Percentiles rank a stretch among this genome's conserved stretches.
Conservation (phyloP, 192 early-diverging fungal species). For the Backusella luteola region DNA sequence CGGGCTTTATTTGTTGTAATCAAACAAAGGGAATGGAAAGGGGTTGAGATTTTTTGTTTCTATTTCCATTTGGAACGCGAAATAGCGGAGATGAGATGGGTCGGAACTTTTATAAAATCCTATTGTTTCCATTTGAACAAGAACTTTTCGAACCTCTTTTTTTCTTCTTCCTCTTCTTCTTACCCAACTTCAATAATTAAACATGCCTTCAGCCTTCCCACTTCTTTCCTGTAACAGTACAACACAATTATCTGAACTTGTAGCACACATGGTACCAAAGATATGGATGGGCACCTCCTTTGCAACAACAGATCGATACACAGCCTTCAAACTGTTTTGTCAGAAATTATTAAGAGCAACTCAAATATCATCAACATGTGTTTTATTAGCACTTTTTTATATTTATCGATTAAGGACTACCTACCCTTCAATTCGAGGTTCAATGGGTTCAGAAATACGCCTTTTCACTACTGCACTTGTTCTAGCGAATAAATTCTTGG, state of each 20-base stretch:
- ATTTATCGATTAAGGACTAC: constrained; percentile 55
- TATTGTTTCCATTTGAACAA: background rate
- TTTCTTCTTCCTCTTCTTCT: background rate
- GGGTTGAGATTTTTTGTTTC: background rate
- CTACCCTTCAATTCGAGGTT: constrained; percentile 56
- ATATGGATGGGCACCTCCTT: constrained; percentile 28
- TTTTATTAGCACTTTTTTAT: constrained; percentile 62
- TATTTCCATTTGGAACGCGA: constrained; percentile 10
- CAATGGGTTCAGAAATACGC: constrained; percentile 77
- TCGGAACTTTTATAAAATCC: constrained; percentile 9
- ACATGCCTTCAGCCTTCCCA: background rate
- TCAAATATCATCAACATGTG: constrained; percentile 58
- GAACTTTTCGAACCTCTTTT: background rate
- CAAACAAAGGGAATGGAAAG: constrained; percentile 6
- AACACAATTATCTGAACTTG: constrained; percentile 33
- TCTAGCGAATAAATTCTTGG: constrained; percentile 81
- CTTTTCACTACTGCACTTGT: constrained; percentile 82
- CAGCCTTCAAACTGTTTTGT: constrained; percentile 48
- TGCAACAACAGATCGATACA: background rate
- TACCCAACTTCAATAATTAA: background rate
- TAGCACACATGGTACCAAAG: constrained; percentile 31
- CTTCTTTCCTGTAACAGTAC: background rate
- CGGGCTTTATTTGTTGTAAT: constrained; percentile 10
- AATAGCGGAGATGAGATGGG: constrained; percentile 4
- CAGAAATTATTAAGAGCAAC: constrained; percentile 56